phyloP scores from a whole-genome alignment of 2,329 filamentous ascomycete genomes.

The Sarocladiaceae sp. region DNA sequence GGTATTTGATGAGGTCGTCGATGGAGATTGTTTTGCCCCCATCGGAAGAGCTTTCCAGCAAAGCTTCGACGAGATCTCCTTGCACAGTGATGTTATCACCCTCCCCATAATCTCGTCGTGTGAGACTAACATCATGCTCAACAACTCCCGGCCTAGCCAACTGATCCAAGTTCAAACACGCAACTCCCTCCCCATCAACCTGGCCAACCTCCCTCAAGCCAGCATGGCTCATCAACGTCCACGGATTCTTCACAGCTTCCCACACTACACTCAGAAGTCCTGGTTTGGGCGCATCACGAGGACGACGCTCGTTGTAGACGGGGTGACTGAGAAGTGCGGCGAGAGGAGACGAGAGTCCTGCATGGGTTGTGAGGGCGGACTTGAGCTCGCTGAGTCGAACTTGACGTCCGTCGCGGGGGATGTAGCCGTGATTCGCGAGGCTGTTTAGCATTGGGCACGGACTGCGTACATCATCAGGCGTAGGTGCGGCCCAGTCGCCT shows the following conservation, averaged over 20 bases:
- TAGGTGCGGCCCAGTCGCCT: conserved; percentile 1
- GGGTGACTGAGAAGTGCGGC: conserved; percentile 3
- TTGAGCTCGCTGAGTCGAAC: conserved; percentile 16
- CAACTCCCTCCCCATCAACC: background rate
- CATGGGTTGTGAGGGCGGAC: conserved; percentile 11
- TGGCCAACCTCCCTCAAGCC: background rate
- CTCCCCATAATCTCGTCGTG: background rate
- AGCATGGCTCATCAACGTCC: background rate
- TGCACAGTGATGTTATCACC: background rate
- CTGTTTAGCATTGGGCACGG: conserved; percentile 21
- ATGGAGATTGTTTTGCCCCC: background rate
- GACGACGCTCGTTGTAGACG: conserved; percentile 9
- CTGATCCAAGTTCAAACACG: conserved; percentile 12
- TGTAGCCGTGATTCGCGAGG: conserved; percentile 19
- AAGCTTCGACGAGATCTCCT: background rate
- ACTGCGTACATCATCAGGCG: conserved; percentile 11
- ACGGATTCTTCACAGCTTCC: background rate
- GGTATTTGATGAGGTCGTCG: background rate
- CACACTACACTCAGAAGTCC: background rate
- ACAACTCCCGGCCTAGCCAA: conserved; percentile 9
- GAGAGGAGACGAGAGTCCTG: background rate
- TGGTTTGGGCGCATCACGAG: background rate
- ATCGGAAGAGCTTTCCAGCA: conserved; percentile 3
- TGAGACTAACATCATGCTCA: conserved; percentile 6
- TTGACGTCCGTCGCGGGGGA: conserved; percentile 16